These are phyloP conservation scores for Blastomyces silverae DNA, from an alignment of 2,329 filamentous ascomycete species.

Conservation along the genomic window DNA sequence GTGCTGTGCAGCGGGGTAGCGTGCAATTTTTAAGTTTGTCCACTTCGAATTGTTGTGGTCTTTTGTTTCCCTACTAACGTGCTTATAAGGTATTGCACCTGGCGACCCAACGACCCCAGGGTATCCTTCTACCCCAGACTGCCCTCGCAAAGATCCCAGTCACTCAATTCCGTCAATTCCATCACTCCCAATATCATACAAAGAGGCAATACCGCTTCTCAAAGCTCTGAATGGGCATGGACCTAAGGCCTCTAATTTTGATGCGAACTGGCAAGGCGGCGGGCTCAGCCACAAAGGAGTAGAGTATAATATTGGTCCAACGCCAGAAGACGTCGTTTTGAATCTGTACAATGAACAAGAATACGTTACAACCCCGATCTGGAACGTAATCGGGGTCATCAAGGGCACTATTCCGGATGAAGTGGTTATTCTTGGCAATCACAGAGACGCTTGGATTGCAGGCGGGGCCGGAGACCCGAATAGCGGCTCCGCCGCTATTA, in stretches of 20 bases:
- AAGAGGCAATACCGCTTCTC: slow-evolving; percentile 79
- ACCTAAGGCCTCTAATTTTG: slow-evolving; percentile 66
- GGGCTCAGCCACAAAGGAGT: slow-evolving; percentile 75
- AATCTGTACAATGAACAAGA: slow-evolving; percentile 74
- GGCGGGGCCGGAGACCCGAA: slow-evolving; percentile 81
- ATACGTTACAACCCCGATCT: slow-evolving; percentile 72
- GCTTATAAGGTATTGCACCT: slow-evolving; percentile 47
- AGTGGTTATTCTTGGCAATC: slow-evolving; percentile 84
- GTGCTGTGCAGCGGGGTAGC: slow-evolving; percentile 83
- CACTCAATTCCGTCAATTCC: slow-evolving; percentile 74
- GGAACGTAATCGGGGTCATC: slow-evolving; percentile 88
- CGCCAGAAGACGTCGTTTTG: slow-evolving; percentile 62
- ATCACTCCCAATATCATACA: slow-evolving; percentile 83
- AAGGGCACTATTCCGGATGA: slow-evolving; percentile 81
- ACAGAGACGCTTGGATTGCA: slow-evolving; percentile 82
- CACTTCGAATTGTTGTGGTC: slow-evolving; percentile 7
- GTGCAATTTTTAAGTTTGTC: slow-evolving; percentile 70
- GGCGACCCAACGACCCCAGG: slow-evolving; percentile 86
- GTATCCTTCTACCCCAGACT: slow-evolving; percentile 88
- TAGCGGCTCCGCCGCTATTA: slow-evolving; percentile 70
- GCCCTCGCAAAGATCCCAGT: slow-evolving; percentile 63
- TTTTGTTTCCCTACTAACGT: slow-evolving; percentile 20
- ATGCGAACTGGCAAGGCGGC: slow-evolving; percentile 63
- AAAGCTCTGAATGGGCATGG: slow-evolving; percentile 85
- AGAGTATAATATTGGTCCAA: slow-evolving; percentile 76